Base-by-base conservation (phyloP, 2,329 filamentous ascomycete species). In the Alternaria dauci region DNA sequence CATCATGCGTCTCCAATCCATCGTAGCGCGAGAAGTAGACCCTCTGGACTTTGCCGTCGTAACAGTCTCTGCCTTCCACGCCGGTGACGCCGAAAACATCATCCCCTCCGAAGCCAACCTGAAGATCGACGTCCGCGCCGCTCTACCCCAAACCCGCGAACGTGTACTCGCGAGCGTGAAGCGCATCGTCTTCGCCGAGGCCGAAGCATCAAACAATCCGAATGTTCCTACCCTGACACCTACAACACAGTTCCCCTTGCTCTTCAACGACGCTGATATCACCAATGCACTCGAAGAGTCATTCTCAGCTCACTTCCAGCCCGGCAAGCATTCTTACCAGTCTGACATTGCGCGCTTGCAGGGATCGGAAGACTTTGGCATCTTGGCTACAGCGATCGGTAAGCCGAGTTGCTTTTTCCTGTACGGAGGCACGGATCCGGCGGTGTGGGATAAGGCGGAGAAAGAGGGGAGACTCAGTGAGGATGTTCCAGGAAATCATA, bases 61-160 rank as follows among this genome's bases (percentile, higher is more conserved):
- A 8, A 88, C 86, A 0, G 85, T 88, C 7, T 86, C 85, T 8
- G 82, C 81, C 53, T 73, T 89, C n/a, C 82, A 87, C 60, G 86
- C 85, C 0, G 87, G 87, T 1, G 82, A 86, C 62, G 82, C 85
- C 1, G 86, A 88, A 71, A 89, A 89, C 66, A 82, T 89, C 56
- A 88, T 89, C 54, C 79, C 85, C 0, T 84, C 85, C 54, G 72
- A 80, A 14, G 87, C 86, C 0, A 79, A 83, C 50, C 77, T 89
- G 5, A 84, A 84, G 12, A 71, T 89, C 39, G 84, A 89, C 67
- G 81, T 88, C 5, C 80, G 87, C 26, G 80, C 83, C 23, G 80
- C 81, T 3, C 79, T 78, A 9, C 69, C 79, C 1, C 75, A 79
- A 26, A 85, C 82, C 2, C 80, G 86, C 8, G 72, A 81, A 5